These are phyloP conservation scores for Geotrichum klebahnii DNA, from an alignment of 1,139 yeast genomes.

Conservation along the genomic window DNA sequence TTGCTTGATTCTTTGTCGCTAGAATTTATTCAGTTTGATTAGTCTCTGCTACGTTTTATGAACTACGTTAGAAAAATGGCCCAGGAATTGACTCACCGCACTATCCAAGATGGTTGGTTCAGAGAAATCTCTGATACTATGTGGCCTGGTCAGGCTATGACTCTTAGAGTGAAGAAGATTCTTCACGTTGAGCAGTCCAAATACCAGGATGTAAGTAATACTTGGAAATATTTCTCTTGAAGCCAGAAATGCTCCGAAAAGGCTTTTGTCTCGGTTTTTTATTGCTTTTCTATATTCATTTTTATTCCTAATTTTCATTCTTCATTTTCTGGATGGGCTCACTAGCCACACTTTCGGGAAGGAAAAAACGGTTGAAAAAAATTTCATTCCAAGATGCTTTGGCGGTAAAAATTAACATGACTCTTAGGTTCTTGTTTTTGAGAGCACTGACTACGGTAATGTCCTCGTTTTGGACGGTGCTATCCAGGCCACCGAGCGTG, in stretches of 20 bases:
- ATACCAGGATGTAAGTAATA: conserved; percentile 62
- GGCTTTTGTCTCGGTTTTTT: background rate
- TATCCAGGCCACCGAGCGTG: conserved; percentile 83
- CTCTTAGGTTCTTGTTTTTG: conserved; percentile 56
- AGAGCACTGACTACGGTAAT: conserved; percentile 72
- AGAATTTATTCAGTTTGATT: conserved; percentile 11
- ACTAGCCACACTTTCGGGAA: too few relatives aligned
- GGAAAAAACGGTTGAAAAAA: background rate
- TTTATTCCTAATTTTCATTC: background rate
- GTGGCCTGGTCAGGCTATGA: conserved; percentile 98
- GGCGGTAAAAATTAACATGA: background rate
- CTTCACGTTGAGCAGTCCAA: conserved; percentile 70
- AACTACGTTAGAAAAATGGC: conserved; percentile 28
- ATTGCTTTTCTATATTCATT: background rate
- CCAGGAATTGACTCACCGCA: conserved; percentile 37
- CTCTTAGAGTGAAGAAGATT: conserved; percentile 71
- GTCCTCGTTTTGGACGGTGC: conserved; percentile 83
- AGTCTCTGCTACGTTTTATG: conserved; percentile 7
- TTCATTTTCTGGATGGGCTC: too few relatives aligned
- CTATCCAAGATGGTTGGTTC: conserved; percentile 31
- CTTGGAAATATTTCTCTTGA: background rate
- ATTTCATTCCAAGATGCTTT: background rate
- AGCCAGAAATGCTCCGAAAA: background rate
- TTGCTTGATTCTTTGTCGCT: too few relatives aligned
- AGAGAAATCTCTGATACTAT: conserved; percentile 71